Base-by-base conservation (phyloP, 352 stramenopile genomes). In the Phytophthora brassicae region DNA sequence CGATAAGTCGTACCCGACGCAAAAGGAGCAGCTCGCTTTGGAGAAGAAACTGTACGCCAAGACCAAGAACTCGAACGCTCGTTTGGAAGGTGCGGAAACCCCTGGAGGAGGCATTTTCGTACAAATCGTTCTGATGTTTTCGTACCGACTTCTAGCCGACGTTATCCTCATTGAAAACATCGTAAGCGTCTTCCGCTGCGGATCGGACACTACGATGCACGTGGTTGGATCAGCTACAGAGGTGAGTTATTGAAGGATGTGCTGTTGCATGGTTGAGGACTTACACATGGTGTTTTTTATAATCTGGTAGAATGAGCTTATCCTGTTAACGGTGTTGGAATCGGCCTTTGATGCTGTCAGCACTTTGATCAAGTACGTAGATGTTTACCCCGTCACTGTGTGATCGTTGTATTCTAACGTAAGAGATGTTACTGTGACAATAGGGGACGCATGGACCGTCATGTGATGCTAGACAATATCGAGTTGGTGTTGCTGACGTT, bases 21-120 rank as follows among this genome's bases (percentile, higher is more conserved):
- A 86, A 41, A 96, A 92, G 71, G 87, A 94, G 39, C 88, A 97
- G 61, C 70, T 92, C 31, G 80, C 75, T 41, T 83, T 96, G 38
- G 89, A 97, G 76, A 94, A 94, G 66, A 96, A 95, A 73, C 75
- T 97, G 35, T 94, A 86, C 72, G 64, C 81, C 39, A 97, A 97
- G 76, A 96, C 87, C 41, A 96, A 96, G 72, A 94, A 92, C 71
- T 88, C 81, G 19, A 95, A 84, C 38, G 71, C 88, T 55, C 85
- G 89, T 55, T 56, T 87, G 20, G 89, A 97, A 88, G 85, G 85
- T 91, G 48, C 1, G 70, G n/a, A n/a, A n/a, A n/a, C n/a, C n/a
- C n/a, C n/a, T n/a, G n/a, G n/a, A n/a, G n/a, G n/a, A n/a, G n/a
- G n/a, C n/a, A n/a, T n/a, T n/a, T n/a, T n/a, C n/a, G n/a, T n/a